A percentile compares a stretch with the other conserved stretches of the same genome.
Conservation (phyloP, 805 yeast species). For the Monosporozyma unispora region DNA sequence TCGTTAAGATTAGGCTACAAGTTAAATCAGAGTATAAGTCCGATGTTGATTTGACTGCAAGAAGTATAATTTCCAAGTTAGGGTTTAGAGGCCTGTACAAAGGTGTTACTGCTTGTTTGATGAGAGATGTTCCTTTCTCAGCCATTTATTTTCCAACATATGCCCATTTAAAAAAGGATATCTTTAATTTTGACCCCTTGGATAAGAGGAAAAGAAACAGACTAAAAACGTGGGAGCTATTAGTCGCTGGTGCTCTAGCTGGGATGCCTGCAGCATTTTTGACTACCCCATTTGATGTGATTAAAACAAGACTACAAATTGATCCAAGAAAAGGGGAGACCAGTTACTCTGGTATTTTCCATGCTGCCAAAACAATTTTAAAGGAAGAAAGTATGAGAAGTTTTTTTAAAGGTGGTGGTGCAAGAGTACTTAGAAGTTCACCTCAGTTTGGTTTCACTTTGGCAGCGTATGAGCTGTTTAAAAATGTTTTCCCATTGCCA, state of each 20-base stretch:
- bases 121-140: constrained; percentile 93
- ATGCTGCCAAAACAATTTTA: constrained; percentile 66
- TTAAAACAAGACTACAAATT: constrained; percentile 88
- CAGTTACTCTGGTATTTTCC: constrained; percentile 63
- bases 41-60: constrained; percentile 31
- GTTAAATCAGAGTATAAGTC: constrained; percentile 68
- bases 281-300: constrained; percentile 95
- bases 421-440: constrained; percentile 87
- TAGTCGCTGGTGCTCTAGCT: constrained; percentile 85
- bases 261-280: constrained; percentile 97
- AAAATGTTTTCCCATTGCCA: constrained; percentile 27
- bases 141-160: constrained; percentile 97
- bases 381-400: constrained; percentile 79
- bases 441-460: constrained; percentile 97
- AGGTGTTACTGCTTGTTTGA: constrained; percentile 84
- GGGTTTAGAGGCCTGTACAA: constrained; percentile 83
- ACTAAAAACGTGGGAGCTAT: constrained; percentile 74
- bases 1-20: constrained; percentile 89
- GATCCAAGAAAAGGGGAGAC: constrained; percentile 71
- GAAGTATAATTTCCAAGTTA: constrained; percentile 63
- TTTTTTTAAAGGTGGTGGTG: constrained; percentile 93
- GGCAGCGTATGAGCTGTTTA: constrained; percentile 93
- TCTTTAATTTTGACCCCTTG: constrained; percentile 75
- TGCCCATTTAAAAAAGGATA: constrained; percentile 77
- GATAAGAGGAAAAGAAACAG: constrained; percentile 47